Percentiles rank a stretch among this genome's conserved stretches.
These are phyloP conservation scores for Ambrosia trifida DNA, from an alignment of 129 eudicot genomes.

Conservation along the genomic window DNA sequence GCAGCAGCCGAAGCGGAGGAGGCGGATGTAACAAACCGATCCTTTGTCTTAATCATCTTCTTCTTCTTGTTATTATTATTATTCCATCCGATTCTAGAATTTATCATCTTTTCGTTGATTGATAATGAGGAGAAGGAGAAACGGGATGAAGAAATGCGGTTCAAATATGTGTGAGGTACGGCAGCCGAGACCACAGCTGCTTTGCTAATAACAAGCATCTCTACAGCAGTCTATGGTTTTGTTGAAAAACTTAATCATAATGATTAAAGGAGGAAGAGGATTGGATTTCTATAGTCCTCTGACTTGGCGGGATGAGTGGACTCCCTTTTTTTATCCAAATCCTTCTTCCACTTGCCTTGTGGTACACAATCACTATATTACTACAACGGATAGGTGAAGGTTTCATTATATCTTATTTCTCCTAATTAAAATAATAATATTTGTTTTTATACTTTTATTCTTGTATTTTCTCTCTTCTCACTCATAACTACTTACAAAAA, in stretches of 20 bases:
- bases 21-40: conserved; percentile 31
- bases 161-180: conserved; percentile 23
- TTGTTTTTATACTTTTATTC: no score
- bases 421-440: no score
- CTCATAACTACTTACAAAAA: no score
- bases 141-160: conserved; percentile 24
- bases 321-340: no score
- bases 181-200: conserved; percentile 44
- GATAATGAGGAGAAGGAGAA: not conserved
- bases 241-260: not conserved
- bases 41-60: conserved; percentile 23
- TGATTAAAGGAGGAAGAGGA: not conserved
- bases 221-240: conserved; percentile 21
- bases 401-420: no score
- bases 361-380: no score
- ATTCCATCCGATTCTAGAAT: conserved; percentile 32
- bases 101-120: conserved; percentile 22
- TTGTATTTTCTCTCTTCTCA: no score
- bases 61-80: no score
- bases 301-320: conserved; percentile 42
- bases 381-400: no score
- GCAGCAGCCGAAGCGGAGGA: conserved; percentile 59
- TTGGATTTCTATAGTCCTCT: conserved; percentile 11
- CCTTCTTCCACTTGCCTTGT: no score
- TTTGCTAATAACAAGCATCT: conserved; percentile 53